phyloP scores from a whole-genome alignment of 1,284 basidiomycete species.

The Melampsora americana region DNA sequence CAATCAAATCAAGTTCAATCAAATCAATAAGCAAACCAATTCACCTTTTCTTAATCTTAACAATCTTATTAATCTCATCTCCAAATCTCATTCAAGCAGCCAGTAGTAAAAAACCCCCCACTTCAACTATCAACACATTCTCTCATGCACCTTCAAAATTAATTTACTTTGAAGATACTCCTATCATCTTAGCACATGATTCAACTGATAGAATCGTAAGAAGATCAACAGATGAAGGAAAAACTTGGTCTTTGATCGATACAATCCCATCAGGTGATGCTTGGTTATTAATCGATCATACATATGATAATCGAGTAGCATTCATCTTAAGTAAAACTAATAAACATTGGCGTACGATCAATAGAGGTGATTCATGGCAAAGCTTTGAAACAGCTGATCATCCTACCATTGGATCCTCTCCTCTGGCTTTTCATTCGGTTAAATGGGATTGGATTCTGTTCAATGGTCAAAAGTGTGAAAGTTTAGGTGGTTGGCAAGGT shows the following conservation, averaged over 20 bases:
- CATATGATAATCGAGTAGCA: constrained; percentile 73
- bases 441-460: constrained; percentile 66
- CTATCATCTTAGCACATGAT: constrained; percentile 83
- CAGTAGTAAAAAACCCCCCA: not conserved
- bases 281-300: constrained; percentile 77
- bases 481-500: constrained; percentile 62
- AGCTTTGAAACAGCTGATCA: constrained; percentile 67
- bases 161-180: constrained; percentile 48
- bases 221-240: constrained; percentile 86
- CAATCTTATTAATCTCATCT: not conserved
- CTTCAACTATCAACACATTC: constrained; percentile 45
- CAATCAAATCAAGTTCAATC: no score
- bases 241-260: constrained; percentile 66
- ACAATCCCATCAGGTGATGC: constrained; percentile 67
- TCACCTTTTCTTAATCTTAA: constrained; percentile 13
- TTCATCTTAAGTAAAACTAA: constrained; percentile 71
- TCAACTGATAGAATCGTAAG: constrained; percentile 66
- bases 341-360: constrained; percentile 77
- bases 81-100: not conserved
- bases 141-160: constrained; percentile 58
- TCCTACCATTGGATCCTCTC: constrained; percentile 63
- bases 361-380: constrained; percentile 80
- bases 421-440: constrained; percentile 75
- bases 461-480: constrained; percentile 70
- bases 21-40: not conserved